phyloP scores from a whole-genome alignment of 2,329 filamentous ascomycete species.

The Nigrospora oryzae region DNA sequence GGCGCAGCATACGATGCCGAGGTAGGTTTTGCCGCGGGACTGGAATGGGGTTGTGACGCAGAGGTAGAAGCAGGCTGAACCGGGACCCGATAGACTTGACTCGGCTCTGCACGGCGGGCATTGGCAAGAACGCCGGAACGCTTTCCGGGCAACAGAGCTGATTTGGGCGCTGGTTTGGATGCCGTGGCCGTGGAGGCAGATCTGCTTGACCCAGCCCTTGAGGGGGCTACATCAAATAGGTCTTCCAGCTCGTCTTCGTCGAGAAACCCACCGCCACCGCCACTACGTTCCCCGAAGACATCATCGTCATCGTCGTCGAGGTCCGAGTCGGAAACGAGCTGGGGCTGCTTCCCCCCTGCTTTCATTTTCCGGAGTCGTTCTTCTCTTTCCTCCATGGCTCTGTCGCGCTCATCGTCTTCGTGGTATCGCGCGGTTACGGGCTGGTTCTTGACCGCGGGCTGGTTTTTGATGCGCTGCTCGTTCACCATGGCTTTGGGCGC shows the following conservation, averaged over 20 bases:
- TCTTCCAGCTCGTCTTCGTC: conserved; percentile 14
- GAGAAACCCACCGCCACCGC: conserved; percentile 7
- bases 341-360: conserved; percentile 16
- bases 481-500: conserved; percentile 47
- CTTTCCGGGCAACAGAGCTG: conserved; percentile 1
- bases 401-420: conserved; percentile 8
- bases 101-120: neutral
- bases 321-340: conserved; percentile 31
- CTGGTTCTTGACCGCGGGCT: conserved; percentile 15
- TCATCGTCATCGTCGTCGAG: conserved; percentile 9
- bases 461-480: conserved; percentile 36
- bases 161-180: neutral
- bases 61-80: neutral
- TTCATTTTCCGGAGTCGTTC: conserved; percentile 25
- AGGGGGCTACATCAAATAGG: conserved; percentile 7
- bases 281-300: conserved; percentile 6
- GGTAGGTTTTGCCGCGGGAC: conserved; percentile 4
- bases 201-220: neutral
- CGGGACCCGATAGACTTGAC: neutral
- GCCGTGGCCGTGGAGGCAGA: neutral
- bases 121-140: neutral
- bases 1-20: neutral
- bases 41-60: neutral
- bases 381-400: conserved; percentile 26
- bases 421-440: conserved; percentile 4